A percentile compares a stretch with the other conserved stretches of the same genome.
Evolutionary conservation across 2,329 filamentous ascomycete genomes (phyloP).

Genomic region (Periconia sp.): DNA sequence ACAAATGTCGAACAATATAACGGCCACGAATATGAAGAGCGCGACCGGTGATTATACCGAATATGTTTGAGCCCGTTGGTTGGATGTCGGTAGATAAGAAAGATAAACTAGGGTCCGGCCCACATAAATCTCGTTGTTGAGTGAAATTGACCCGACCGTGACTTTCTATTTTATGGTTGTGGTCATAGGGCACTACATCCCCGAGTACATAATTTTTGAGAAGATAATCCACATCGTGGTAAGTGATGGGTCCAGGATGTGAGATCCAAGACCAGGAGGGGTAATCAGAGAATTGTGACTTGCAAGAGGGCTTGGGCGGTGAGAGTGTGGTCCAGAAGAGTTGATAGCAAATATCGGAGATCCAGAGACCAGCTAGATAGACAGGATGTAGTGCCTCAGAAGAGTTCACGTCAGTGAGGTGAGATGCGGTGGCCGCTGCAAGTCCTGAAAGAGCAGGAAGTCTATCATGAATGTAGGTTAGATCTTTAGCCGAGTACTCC

Average conservation of each 20-base stretch:
- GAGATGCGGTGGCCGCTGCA: neutral
- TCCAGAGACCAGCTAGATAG: conserved; percentile 1
- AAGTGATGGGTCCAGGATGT: neutral
- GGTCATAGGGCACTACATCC: no score
- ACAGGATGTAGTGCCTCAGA: neutral
- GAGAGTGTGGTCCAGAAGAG: neutral
- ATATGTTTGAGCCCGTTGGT: neutral
- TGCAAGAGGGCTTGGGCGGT: neutral
- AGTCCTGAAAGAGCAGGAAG: neutral
- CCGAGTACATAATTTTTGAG: neutral
- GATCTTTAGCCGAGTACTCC: neutral
- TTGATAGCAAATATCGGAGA: neutral
- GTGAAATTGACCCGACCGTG: no score
- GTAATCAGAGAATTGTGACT: neutral
- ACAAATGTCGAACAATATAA: neutral
- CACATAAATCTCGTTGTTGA: no score
- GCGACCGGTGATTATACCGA: neutral
- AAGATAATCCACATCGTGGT: neutral
- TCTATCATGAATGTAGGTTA: neutral
- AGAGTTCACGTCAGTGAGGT: neutral
- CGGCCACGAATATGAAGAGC: neutral
- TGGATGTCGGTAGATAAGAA: neutral
- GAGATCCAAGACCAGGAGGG: neutral
- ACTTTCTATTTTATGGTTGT: no score
- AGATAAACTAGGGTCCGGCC: neutral